Evolutionary conservation across 2,329 filamentous ascomycete genomes (phyloP), one percentile per base, ranked within the genome.

Genomic region (Fusarium tricinctum): DNA sequence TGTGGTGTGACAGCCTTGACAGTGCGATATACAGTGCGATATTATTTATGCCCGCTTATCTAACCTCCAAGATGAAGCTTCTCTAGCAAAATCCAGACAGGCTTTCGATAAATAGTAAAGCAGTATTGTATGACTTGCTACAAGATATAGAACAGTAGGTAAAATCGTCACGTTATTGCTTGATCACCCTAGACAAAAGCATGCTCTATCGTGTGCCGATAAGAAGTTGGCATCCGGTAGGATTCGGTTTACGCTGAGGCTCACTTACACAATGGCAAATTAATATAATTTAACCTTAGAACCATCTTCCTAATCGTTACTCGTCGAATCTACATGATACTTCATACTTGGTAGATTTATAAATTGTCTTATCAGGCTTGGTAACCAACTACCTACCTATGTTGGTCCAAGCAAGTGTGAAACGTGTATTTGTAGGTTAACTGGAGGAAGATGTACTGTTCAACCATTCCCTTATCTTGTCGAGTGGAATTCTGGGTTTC

Each of bases 1-100:
- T 69, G 55, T 59, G 62, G 46, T 68, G 63, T 68, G 53, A 58
- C 57, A 70, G 56, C 50, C 42, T 69, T 42, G 49, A 65, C 65
- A 62, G 66, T 73, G 61, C 22, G 5, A 12, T 4, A 2, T 28
- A 68, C 51, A 32, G 64, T 68, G 46, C 15, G 10, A 22, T 5
- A 3, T 8, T 13, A 12, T 8, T 6, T 14, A 38, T 22, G 35
- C 14, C 9, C 8, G 3, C 26, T 26, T 26, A 26, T 35, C 33
- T n/a, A 4, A 38, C 15, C 17, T n/a, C 8, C 8, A 10, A 8
- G 35, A n/a, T 38, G 35, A 38, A 14, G 35, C 17, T 38, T 38
- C 17, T 38, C 5, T 38, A n/a, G n/a, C 15, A n/a, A 12, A 38
- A 19, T 35, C 9, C 8, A n/a, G 15, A 35, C 8, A n/a, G 6